Evolutionary conservation across 345 rosid species (phyloP).

Genomic region (Arabidopsis suecica): DNA sequence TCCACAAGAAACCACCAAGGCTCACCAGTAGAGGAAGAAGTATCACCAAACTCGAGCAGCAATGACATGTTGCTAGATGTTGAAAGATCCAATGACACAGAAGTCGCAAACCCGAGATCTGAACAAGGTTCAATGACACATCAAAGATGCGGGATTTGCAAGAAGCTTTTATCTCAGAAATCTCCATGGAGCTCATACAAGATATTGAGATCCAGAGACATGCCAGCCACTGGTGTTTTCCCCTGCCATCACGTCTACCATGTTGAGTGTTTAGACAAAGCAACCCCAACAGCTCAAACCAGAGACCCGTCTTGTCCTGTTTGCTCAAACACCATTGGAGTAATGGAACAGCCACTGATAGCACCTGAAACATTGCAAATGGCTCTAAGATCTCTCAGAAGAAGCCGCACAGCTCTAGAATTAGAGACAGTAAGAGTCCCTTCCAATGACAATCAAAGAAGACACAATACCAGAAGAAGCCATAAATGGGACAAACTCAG

Average conservation of each 20-base stretch:
- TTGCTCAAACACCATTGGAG: slow-evolving; percentile 61
- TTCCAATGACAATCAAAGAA: slow-evolving; percentile 42
- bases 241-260: slow-evolving; percentile 87
- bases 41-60: slow-evolving; percentile 68
- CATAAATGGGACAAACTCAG: slow-evolving; percentile 49
- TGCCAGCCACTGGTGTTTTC: slow-evolving; percentile 82
- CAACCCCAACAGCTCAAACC: slow-evolving; percentile 65
- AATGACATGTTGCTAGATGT: slow-evolving; percentile 77
- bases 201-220: slow-evolving; percentile 71
- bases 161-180: slow-evolving; percentile 66
- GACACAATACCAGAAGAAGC: slow-evolving; percentile 47
- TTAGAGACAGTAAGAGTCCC: slow-evolving; percentile 51
- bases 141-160: slow-evolving; percentile 78
- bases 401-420: slow-evolving; percentile 54
- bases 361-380: slow-evolving; percentile 67
- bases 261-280: slow-evolving; percentile 90
- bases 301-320: slow-evolving; percentile 79
- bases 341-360: slow-evolving; percentile 52
- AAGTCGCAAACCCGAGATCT: slow-evolving; percentile 50
- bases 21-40: slow-evolving; percentile 49
- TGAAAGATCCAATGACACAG: slow-evolving; percentile 66
- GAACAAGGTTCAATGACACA: slow-evolving; percentile 43
- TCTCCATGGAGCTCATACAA: slow-evolving; percentile 90
- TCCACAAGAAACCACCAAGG: slow-evolving; percentile 53
- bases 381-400: slow-evolving; percentile 68